These are phyloP conservation scores for Pyropia haitanensis DNA, from an alignment of 23 red algal genomes.

Conservation along the genomic window DNA sequence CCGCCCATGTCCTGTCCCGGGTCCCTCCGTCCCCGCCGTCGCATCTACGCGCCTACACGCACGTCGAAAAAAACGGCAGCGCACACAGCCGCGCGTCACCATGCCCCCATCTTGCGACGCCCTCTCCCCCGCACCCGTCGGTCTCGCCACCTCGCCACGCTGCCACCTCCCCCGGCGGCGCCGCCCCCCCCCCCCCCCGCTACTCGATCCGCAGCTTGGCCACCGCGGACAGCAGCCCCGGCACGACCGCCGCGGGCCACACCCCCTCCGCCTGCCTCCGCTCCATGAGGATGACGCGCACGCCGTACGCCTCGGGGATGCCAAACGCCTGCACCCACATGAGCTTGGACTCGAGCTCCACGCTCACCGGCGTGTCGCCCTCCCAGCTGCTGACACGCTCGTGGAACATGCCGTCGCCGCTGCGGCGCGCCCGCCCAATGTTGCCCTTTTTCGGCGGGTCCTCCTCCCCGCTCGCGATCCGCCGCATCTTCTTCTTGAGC, in stretches of 20 bases:
- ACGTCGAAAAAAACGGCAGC: no score
- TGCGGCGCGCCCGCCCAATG: constrained; percentile 11
- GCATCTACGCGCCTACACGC: no score
- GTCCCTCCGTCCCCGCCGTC: no score
- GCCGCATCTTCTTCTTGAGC: constrained; percentile 52
- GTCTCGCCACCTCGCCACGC: no score
- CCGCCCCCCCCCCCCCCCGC: neutral
- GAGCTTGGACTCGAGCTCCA: constrained; percentile 47
- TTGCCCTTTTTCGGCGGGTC: constrained; percentile 26
- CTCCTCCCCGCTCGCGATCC: constrained; percentile 37
- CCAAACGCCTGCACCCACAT: constrained; percentile 54
- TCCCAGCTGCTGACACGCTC: constrained; percentile 26
- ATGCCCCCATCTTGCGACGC: no score
- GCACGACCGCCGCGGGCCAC: constrained; percentile 34
- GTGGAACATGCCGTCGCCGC: constrained; percentile 57
- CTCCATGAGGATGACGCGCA: constrained; percentile 63
- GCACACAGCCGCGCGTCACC: no score
- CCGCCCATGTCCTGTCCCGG: no score
- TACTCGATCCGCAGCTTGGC: constrained; percentile 46
- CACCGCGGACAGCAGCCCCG: constrained; percentile 28
- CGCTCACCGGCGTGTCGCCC: constrained; percentile 18
- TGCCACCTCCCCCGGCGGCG: no score
- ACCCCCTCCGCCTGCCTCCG: constrained; percentile 37
- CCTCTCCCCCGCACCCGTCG: no score
- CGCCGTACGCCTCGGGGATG: constrained; percentile 34